Conservation (phyloP, 2,329 filamentous ascomycete genomes). For the Talaromyces pinophilus region DNA sequence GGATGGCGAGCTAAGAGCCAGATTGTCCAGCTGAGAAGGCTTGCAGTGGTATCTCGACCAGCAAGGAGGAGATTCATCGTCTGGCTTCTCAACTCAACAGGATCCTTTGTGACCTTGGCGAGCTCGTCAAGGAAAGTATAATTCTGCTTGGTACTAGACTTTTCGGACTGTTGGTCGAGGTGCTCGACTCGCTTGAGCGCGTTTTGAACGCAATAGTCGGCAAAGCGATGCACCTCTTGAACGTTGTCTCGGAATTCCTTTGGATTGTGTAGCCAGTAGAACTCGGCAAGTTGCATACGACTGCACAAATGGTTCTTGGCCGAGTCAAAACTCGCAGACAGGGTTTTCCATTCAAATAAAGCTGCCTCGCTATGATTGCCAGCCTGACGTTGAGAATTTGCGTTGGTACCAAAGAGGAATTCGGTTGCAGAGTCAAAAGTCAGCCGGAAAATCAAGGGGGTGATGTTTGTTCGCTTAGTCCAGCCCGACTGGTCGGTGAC, state of each 20-base stretch:
- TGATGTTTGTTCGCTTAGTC: slow-evolving; percentile 64
- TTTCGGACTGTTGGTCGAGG: slow-evolving; percentile 4
- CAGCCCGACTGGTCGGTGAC: slow-evolving; percentile 59
- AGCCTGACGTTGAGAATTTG: slow-evolving; percentile 55
- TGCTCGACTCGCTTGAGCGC: slow-evolving; percentile 45
- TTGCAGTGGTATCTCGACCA: slow-evolving; percentile 57
- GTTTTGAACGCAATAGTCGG: slow-evolving; percentile 26
- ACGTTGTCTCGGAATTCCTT: slow-evolving; percentile 10
- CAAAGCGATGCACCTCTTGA: slow-evolving; percentile 18
- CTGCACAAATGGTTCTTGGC: neutral
- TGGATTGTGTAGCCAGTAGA: slow-evolving; percentile 19
- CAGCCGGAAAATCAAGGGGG: slow-evolving; percentile 77
- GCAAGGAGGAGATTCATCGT: slow-evolving; percentile 56
- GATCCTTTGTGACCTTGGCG: slow-evolving; percentile 48
- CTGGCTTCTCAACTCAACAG: slow-evolving; percentile 51
- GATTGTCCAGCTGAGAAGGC: slow-evolving; percentile 48
- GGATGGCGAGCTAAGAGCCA: slow-evolving; percentile 36
- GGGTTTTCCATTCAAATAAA: neutral
- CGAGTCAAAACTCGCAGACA: slow-evolving; percentile 13
- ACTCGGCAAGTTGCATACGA: neutral
- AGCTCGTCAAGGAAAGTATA: slow-evolving; percentile 56
- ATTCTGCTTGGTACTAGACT: slow-evolving; percentile 8
- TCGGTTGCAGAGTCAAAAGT: slow-evolving; percentile 85
- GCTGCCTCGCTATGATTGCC: slow-evolving; percentile 36
- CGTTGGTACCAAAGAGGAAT: slow-evolving; percentile 77